These are phyloP conservation scores for Sapria himalayana DNA, from an alignment of 345 rosid genomes.

Conservation along the genomic window DNA sequence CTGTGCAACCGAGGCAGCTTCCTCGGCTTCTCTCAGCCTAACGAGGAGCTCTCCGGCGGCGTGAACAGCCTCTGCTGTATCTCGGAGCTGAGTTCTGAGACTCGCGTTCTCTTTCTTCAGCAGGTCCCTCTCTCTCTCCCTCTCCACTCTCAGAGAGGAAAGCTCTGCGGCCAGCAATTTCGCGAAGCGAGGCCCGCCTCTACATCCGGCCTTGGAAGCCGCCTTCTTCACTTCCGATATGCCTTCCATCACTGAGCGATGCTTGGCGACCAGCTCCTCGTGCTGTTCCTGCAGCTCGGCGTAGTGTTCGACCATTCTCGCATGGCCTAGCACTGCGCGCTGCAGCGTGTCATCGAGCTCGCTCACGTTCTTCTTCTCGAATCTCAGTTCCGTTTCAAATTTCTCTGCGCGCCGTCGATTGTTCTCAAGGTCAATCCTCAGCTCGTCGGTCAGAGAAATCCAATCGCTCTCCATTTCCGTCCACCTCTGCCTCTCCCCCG, in stretches of 20 bases:
- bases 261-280: constrained; percentile 46
- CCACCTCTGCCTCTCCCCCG: constrained; percentile 63
- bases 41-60: constrained; percentile 96
- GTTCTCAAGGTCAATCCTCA: constrained; percentile 64
- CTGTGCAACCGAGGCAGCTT: constrained; percentile 60
- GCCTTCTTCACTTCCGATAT: constrained; percentile 79
- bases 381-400: constrained; percentile 40
- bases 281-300: constrained; percentile 75
- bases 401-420: constrained; percentile 56
- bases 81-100: constrained; percentile 61
- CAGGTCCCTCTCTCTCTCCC: constrained; percentile 56
- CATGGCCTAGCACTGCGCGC: constrained; percentile 81
- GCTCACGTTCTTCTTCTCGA: constrained; percentile 43
- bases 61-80: constrained; percentile 97
- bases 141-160: constrained; percentile 53
- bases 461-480: constrained; percentile 96
- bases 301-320: constrained; percentile 87
- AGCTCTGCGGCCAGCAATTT: constrained; percentile 59
- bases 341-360: constrained; percentile 79
- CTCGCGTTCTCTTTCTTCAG: constrained; percentile 60
- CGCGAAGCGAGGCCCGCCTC: constrained; percentile 68
- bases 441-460: constrained; percentile 77
- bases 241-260: constrained; percentile 61
- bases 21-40: constrained; percentile 80
- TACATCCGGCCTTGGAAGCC: constrained; percentile 65